Evolutionary conservation across 1,139 yeast species (phyloP).

Genomic region (Scheffersomyces lignicola): DNA sequence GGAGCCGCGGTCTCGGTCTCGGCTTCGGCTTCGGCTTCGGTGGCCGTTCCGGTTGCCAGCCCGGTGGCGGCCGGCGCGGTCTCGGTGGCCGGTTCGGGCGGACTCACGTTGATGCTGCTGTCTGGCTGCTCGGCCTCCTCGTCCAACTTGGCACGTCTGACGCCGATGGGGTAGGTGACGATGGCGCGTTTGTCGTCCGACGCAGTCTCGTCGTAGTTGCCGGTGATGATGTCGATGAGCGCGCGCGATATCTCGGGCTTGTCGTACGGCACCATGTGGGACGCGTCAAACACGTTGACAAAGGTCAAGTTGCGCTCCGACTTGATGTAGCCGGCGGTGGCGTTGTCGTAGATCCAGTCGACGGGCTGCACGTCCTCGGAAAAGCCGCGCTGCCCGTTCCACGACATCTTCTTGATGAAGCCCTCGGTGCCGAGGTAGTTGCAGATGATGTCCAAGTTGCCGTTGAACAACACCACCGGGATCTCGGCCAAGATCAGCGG

Average conservation of each 20-base stretch:
- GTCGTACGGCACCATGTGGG: slow-evolving; percentile 96
- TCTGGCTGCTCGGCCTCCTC: slow-evolving; percentile 7
- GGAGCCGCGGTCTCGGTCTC: slow-evolving; percentile 8
- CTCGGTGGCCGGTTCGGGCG: slow-evolving; percentile 9
- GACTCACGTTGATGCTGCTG: slow-evolving; percentile 1
- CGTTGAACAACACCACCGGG: slow-evolving; percentile 76
- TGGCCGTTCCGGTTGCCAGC: no score
- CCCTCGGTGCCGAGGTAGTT: slow-evolving; percentile 75
- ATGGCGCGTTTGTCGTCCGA: slow-evolving; percentile 17
- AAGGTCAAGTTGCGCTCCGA: slow-evolving; percentile 74
- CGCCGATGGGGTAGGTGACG: slow-evolving; percentile 36
- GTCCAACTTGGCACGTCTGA: slow-evolving; percentile 12
- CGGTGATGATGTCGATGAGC: slow-evolving; percentile 53
- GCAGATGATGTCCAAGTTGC: slow-evolving; percentile 88
- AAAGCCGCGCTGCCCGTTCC: slow-evolving; percentile 71
- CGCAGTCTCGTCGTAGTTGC: slow-evolving; percentile 28
- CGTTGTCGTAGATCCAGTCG: slow-evolving; percentile 56
- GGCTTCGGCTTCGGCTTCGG: slow-evolving; percentile 7
- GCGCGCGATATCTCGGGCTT: slow-evolving; percentile 70
- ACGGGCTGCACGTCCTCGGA: slow-evolving; percentile 29
- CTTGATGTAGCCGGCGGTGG: slow-evolving; percentile 51
- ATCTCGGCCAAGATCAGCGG: slow-evolving; percentile 62
- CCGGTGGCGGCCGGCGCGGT: slow-evolving; percentile 17
- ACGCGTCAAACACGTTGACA: slow-evolving; percentile 69
- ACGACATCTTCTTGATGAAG: slow-evolving; percentile 58